Evolutionary conservation across 352 stramenopile species (phyloP).

Genomic region (Phytophthora litchii): DNA sequence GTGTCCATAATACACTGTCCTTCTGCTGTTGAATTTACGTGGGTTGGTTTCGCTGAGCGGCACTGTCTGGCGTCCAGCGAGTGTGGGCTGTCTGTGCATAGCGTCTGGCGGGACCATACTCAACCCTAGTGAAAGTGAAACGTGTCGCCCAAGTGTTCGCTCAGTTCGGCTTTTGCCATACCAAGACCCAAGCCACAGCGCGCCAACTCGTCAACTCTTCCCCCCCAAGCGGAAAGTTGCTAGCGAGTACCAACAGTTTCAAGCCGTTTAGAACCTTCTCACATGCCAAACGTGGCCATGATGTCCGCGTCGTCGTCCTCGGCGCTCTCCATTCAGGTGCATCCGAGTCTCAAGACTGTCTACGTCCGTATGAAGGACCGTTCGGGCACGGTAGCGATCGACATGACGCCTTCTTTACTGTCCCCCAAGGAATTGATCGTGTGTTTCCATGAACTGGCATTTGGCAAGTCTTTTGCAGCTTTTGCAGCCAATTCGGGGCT

Average conservation of each 20-base stretch:
- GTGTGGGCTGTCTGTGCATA: conserved; percentile 28
- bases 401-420: conserved; percentile 43
- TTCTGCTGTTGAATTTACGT: conserved; percentile 24
- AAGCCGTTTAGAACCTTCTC: conserved; percentile 1
- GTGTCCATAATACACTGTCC: conserved; percentile 10
- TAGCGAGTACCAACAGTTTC: conserved; percentile 24
- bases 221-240: conserved; percentile 6
- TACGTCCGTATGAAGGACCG: conserved; percentile 81
- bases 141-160: conserved; percentile 12
- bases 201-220: conserved; percentile 16
- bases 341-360: conserved; percentile 46
- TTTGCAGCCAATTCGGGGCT: conserved; percentile 57
- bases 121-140: conserved; percentile 30
- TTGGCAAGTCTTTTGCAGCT: conserved; percentile 72
- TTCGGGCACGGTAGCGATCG: conserved; percentile 58
- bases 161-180: conserved; percentile 41
- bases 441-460: conserved; percentile 74
- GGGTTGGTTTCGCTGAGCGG: conserved; percentile 18
- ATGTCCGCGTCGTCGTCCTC: conserved; percentile 26
- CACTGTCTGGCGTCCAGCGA: conserved; percentile 8
- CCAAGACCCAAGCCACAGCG: conserved; percentile 7
- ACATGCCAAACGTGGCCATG: conserved; percentile 54
- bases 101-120: conserved; percentile 27
- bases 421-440: conserved; percentile 58
- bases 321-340: conserved; percentile 57